Percentiles rank a stretch among this genome's conserved stretches.
Evolutionary conservation across 306 rosid genomes (phyloP).

Genomic region (Styphnolobium japonicum): DNA sequence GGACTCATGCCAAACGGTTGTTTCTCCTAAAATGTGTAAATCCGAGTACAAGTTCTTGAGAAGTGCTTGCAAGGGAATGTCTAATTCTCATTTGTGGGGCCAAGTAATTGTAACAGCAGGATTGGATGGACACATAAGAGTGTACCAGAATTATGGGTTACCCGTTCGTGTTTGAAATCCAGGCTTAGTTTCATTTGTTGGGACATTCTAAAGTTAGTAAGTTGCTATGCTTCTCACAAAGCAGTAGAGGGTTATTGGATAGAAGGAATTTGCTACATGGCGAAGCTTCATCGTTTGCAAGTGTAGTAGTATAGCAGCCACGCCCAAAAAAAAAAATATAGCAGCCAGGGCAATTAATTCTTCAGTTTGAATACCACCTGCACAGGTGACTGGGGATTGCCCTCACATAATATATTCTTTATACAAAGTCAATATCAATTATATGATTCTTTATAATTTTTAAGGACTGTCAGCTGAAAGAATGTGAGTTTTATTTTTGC

Average conservation of each 20-base stretch:
- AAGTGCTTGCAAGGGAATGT: constrained; percentile 68
- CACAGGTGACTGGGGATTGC: constrained; percentile 25
- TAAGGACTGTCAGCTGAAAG: constrained; percentile 34
- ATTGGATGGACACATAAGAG: constrained; percentile 73
- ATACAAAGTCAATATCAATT: constrained; percentile 37
- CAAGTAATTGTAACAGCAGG: constrained; percentile 79
- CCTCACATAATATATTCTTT: constrained; percentile 27
- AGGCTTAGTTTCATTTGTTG: not conserved
- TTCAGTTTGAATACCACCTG: constrained; percentile 23
- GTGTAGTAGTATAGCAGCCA: constrained; percentile 26
- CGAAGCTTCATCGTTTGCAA: constrained; percentile 22
- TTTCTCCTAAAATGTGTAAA: constrained; percentile 47
- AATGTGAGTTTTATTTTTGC: constrained; percentile 33
- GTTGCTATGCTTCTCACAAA: constrained; percentile 9
- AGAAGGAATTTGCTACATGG: constrained; percentile 9
- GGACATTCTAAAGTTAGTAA: constrained; percentile 9
- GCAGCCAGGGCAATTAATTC: constrained; percentile 21
- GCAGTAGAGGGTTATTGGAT: constrained; percentile 20
- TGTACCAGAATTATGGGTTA: constrained; percentile 72
- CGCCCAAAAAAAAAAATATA: too few species aligned
- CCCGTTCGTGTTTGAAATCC: constrained; percentile 50
- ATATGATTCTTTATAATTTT: constrained; percentile 70
- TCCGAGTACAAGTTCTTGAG: constrained; percentile 74
- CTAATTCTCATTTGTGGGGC: constrained; percentile 76
- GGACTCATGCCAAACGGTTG: constrained; percentile 35